A percentile compares a stretch with the other conserved stretches of the same genome.
These are phyloP conservation scores for Yamadazyma laniorum DNA, from an alignment of 805 yeast species.

Conservation along the genomic window DNA sequence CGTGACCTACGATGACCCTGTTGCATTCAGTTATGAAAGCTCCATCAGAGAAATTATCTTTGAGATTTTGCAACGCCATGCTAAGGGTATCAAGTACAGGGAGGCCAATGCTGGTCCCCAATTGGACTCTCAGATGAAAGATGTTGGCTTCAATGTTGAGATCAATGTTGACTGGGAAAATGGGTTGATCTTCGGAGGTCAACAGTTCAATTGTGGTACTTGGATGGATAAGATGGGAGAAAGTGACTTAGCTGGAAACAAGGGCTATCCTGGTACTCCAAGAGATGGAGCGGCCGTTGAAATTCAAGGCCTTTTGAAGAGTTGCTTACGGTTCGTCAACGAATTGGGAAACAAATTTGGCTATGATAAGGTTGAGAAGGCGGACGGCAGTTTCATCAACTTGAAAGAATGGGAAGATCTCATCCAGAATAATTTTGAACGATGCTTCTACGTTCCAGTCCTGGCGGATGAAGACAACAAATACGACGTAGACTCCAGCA, in stretches of 20 bases:
- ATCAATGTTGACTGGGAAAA: conserved; percentile 83
- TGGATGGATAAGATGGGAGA: conserved; percentile 99
- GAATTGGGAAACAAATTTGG: conserved; percentile 60
- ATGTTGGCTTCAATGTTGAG: conserved; percentile 86
- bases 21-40: conserved; percentile 71
- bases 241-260: conserved; percentile 73
- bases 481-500: conserved; percentile 57
- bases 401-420: conserved; percentile 72
- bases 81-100: conserved; percentile 79
- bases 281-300: conserved; percentile 97
- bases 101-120: conserved; percentile 94
- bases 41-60: conserved; percentile 73
- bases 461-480: conserved; percentile 58
- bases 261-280: conserved; percentile 97
- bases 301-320: conserved; percentile 83
- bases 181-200: conserved; percentile 89
- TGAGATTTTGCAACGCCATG: conserved; percentile 86
- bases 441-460: conserved; percentile 71
- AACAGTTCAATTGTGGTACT: conserved; percentile 91
- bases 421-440: conserved; percentile 73
- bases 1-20: conserved; percentile 62
- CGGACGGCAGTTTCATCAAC: conserved; percentile 54
- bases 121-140: conserved; percentile 88
- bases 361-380: conserved; percentile 54
- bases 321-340: conserved; percentile 77